Conservation (phyloP, 1,284 basidiomycete species). For the Puccinia horiana region DNA sequence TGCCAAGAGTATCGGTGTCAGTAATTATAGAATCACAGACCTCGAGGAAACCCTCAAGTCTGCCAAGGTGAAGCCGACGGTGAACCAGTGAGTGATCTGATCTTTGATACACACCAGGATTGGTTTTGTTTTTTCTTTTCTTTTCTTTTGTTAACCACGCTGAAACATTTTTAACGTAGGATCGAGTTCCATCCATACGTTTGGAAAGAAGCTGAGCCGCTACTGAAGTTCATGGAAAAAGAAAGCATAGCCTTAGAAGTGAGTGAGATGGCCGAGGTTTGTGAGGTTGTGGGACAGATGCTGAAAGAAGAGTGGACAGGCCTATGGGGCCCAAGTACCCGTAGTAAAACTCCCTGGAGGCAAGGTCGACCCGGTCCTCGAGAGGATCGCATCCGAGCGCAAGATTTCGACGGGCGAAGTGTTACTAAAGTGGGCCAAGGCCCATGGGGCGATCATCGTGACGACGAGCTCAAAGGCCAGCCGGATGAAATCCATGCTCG, state of each 20-base stretch:
- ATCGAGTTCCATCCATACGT: conserved; percentile 49
- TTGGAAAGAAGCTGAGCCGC: conserved; percentile 43
- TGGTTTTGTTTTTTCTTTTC: no score
- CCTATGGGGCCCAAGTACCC: conserved; percentile 33
- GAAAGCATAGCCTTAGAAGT: conserved; percentile 16
- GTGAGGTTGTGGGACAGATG: background rate
- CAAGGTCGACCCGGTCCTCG: conserved; percentile 24
- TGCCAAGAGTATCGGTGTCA: conserved; percentile 43
- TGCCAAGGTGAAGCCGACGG: conserved; percentile 33
- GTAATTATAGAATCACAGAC: conserved; percentile 41
- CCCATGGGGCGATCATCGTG: conserved; percentile 16
- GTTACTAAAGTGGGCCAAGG: conserved; percentile 39
- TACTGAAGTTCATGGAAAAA: conserved; percentile 33
- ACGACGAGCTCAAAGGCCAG: conserved; percentile 24
- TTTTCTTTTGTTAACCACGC: background rate
- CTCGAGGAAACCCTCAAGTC: conserved; percentile 31
- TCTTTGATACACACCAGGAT: background rate
- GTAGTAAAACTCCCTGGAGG: conserved; percentile 35
- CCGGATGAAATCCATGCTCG: conserved; percentile 27
- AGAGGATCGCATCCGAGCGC: conserved; percentile 2
- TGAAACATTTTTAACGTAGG: background rate
- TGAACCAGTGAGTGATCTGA: conserved; percentile 12
- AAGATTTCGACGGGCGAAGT: conserved; percentile 24
- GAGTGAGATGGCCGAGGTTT: background rate
- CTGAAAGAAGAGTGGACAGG: background rate